Evolutionary conservation across 768 basidiomycete genomes (phyloP).

Genomic region (Lactarius tabidus): DNA sequence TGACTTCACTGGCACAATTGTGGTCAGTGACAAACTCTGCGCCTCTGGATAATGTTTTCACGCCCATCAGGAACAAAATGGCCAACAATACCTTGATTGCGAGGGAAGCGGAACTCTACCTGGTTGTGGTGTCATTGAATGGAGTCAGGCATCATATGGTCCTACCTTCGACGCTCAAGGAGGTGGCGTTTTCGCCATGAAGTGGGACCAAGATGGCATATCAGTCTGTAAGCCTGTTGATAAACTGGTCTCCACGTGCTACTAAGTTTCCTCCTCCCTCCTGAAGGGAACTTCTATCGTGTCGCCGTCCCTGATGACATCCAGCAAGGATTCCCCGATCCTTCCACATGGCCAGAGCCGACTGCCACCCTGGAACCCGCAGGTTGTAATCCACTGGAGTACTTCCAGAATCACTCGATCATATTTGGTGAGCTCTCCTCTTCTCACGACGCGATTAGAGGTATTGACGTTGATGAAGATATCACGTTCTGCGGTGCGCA

Average conservation of each 20-base stretch:
- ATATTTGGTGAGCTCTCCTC: slow-evolving; percentile 56
- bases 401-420: slow-evolving; percentile 68
- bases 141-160: slow-evolving; percentile 81
- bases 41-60: neutral
- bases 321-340: slow-evolving; percentile 53
- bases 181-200: slow-evolving; percentile 86
- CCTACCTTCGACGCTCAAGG: slow-evolving; percentile 73
- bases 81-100: slow-evolving; percentile 50
- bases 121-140: slow-evolving; percentile 76
- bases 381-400: slow-evolving; percentile 53
- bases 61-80: slow-evolving; percentile 41
- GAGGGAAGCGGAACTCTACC: slow-evolving; percentile 45
- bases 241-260: neutral
- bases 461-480: slow-evolving; percentile 40
- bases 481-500: slow-evolving; percentile 75
- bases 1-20: slow-evolving; percentile 60
- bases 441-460: neutral
- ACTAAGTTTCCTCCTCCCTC: neutral
- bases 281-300: slow-evolving; percentile 76
- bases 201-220: slow-evolving; percentile 78
- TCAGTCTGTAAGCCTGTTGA: slow-evolving; percentile 60
- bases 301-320: slow-evolving; percentile 71
- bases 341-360: slow-evolving; percentile 64
- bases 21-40: slow-evolving; percentile 39
- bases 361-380: slow-evolving; percentile 54